Evolutionary conservation across 2,329 filamentous ascomycete genomes (phyloP).

Genomic region (Sporothrix brunneoviolacea): DNA sequence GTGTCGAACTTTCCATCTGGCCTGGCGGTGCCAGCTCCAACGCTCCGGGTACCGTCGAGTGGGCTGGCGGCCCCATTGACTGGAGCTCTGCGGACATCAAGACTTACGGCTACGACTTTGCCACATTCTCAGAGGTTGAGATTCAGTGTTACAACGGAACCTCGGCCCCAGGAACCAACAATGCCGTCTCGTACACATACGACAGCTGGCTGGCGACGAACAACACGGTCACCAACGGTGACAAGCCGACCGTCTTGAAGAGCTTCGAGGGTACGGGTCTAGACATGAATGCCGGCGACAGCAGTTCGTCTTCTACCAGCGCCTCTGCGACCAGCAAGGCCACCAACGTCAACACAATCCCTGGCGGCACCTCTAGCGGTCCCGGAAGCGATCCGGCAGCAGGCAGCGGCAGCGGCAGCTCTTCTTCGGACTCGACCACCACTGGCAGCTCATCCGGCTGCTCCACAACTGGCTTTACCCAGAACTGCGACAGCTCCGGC

Average conservation of each 20-base stretch:
- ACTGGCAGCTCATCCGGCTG: slow-evolving; percentile 25
- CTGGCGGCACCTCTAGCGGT: slow-evolving; percentile 25
- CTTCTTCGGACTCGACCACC: slow-evolving; percentile 16
- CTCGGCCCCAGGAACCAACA: slow-evolving; percentile 58
- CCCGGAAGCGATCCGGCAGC: slow-evolving; percentile 18
- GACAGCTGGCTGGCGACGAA: slow-evolving; percentile 60
- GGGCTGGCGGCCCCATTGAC: slow-evolving; percentile 86
- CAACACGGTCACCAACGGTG: slow-evolving; percentile 66
- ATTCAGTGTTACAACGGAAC: slow-evolving; percentile 75
- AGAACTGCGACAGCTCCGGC: slow-evolving; percentile 29
- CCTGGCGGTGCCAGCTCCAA: slow-evolving; percentile 78
- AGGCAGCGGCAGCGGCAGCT: slow-evolving; percentile 18
- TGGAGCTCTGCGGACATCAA: slow-evolving; percentile 77
- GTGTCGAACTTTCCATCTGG: slow-evolving; percentile 93
- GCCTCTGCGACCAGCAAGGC: slow-evolving; percentile 12
- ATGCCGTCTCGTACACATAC: slow-evolving; percentile 69
- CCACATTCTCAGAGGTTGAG: slow-evolving; percentile 67
- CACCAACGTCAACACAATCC: slow-evolving; percentile 20
- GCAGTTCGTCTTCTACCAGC: slow-evolving; percentile 10
- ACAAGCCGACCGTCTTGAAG: slow-evolving; percentile 68
- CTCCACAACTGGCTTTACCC: slow-evolving; percentile 33
- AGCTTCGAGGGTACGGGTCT: slow-evolving; percentile 77
- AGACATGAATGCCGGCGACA: slow-evolving; percentile 53
- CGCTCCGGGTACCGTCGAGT: slow-evolving; percentile 75
- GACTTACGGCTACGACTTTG: slow-evolving; percentile 81